phyloP scores from a whole-genome alignment of 1,139 yeast species.

The Blastobotrys apis region DNA sequence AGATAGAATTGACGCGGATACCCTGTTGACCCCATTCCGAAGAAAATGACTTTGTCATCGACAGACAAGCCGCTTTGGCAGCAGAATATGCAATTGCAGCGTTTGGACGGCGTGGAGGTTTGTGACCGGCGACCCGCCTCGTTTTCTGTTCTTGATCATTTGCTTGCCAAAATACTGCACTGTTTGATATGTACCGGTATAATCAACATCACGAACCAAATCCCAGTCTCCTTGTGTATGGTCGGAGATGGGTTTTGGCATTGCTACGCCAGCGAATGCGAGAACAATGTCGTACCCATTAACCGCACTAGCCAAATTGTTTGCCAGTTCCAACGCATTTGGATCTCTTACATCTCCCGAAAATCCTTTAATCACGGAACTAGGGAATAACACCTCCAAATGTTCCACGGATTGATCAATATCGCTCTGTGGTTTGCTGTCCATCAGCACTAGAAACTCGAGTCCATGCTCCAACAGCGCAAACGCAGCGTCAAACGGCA shows the following conservation, averaged over 20 bases:
- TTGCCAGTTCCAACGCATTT: constrained; percentile 7
- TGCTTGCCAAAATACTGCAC: constrained; percentile 12
- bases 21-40: constrained; percentile 53
- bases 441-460: constrained; percentile 6
- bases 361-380: constrained; percentile 3
- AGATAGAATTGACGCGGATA: constrained; percentile 62
- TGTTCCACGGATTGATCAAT: constrained; percentile 2
- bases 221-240: background rate
- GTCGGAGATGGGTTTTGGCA: background rate
- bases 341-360: constrained; percentile 8
- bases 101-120: constrained; percentile 22
- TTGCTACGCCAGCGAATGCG: constrained; percentile 9
- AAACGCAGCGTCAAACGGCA: constrained; percentile 15
- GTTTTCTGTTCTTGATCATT: constrained; percentile 11
- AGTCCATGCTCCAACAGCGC: constrained; percentile 17
- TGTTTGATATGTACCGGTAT: constrained; percentile 37
- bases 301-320: constrained; percentile 2
- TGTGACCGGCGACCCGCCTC: constrained; percentile 17
- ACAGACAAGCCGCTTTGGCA: constrained; percentile 51
- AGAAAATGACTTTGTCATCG: constrained; percentile 49
- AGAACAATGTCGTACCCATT: constrained; percentile 9
- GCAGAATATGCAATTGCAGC: constrained; percentile 46
- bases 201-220: constrained; percentile 26
- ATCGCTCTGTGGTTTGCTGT: background rate
- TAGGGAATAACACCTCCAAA: constrained; percentile 10